A percentile compares a stretch with the other conserved stretches of the same genome.
Evolutionary conservation across 257 asterid species (phyloP).

Genomic region (Solanum lignicaule): DNA sequence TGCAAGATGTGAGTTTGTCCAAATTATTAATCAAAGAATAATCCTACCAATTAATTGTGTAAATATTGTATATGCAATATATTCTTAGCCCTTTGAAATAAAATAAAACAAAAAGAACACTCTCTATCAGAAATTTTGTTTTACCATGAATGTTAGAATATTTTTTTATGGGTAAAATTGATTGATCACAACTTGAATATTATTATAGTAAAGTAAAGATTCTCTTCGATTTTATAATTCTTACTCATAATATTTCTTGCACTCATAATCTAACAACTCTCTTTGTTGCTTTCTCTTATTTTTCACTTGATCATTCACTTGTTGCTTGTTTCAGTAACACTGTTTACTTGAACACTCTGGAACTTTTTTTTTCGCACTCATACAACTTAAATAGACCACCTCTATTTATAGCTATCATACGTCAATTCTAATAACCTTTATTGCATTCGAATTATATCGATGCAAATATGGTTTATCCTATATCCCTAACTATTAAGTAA

Average conservation of each 20-base stretch:
- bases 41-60: not conserved
- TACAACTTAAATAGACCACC: no score
- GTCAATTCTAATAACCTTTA: not conserved
- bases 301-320: no score
- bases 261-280: not conserved
- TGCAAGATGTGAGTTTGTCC: not conserved
- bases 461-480: not conserved
- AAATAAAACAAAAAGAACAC: not conserved
- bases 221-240: accelerated
- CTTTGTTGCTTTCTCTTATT: no score
- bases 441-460: no score
- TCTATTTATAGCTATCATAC: not conserved
- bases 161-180: not conserved
- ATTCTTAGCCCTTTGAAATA: not conserved
- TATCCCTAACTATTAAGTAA: not conserved
- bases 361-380: no score
- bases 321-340: not conserved
- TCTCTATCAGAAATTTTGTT: not conserved
- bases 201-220: no score
- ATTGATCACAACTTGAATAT: no score
- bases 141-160: no score
- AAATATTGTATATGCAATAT: no score
- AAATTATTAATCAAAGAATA: not conserved
- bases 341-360: not conserved
- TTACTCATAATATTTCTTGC: not conserved